Evolutionary conservation across 768 basidiomycete genomes (phyloP), one percentile per base, ranked within the genome.

Genomic region (Tulasnella sp.): DNA sequence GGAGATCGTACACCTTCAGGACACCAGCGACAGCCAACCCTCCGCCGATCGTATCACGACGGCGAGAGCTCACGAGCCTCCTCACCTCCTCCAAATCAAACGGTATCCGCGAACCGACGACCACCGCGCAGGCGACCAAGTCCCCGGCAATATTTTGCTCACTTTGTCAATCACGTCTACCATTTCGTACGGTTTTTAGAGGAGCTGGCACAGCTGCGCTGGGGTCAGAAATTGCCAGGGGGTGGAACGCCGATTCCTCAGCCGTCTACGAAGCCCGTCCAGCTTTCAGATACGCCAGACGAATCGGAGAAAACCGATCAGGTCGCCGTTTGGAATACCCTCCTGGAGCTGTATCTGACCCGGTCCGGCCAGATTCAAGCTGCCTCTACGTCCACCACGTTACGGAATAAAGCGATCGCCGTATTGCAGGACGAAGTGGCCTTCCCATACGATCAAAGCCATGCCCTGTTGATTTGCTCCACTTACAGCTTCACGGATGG

Each of bases 401-500:
- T 89, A 79, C 85, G 86, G 51, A 85, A 88, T 51, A 97, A 96
- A 82, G 95, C 95, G 0, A 83, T 95, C 77, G 87, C 87, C 5
- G 84, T 99, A 1, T 87, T 99, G 16, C 84, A 87, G 73, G 90
- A 90, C 81, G 83, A 86, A 0, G 35, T 35, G 70, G 35, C 67
- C 26, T 79, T 87, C 9, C 94, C 94, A 0, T 95, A 94, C 82
- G 97, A 99, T 81, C 87, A 90, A 3, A 96, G 90, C 55, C 97
- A 98, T 82, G 98, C 96, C 3, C 86, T 99, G n/a, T 93, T 99
- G 51, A 88, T 99, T 1, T 99, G 97, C 84, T 95, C 96, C 7
- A 94, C 91, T 37, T 88, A 89, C 51, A 87, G 86, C 16, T 98
- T 95, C 81, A 95, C 91, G 0, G 88, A 89, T 0, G 98, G 98